Evolutionary conservation across 306 rosid genomes (phyloP).

Genomic region (Herpetospermum pedunculosum): DNA sequence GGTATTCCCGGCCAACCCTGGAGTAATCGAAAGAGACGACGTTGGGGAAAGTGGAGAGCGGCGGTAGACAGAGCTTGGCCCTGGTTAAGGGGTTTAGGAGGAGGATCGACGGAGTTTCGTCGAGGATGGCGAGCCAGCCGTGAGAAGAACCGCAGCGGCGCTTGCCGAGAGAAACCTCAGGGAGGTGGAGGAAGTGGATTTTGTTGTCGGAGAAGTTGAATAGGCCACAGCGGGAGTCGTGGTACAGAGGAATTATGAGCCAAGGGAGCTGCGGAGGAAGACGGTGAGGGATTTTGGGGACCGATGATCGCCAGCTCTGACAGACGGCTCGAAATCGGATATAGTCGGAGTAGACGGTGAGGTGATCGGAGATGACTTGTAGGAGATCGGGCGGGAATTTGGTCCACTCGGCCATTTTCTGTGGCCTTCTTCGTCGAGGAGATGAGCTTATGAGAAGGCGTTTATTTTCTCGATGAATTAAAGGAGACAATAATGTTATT

Average conservation of each 20-base stretch:
- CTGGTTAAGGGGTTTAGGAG: constrained; percentile 52
- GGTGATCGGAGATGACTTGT: constrained; percentile 22
- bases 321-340: constrained; percentile 43
- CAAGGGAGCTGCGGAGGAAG: constrained; percentile 69
- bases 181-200: constrained; percentile 43
- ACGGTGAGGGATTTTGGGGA: constrained; percentile 29
- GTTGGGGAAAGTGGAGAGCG: constrained; percentile 49
- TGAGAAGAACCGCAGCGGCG: constrained; percentile 63
- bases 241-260: constrained; percentile 44
- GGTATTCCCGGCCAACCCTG: constrained; percentile 46
- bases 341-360: constrained; percentile 34
- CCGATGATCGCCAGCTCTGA: constrained; percentile 30
- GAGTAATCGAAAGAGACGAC: constrained; percentile 37
- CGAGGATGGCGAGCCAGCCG: constrained; percentile 50
- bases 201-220: constrained; percentile 32
- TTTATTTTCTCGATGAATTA: background rate
- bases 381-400: constrained; percentile 46
- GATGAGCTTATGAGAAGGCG: background rate
- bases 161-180: constrained; percentile 28
- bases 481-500: background rate
- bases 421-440: constrained; percentile 15
- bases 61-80: constrained; percentile 35
- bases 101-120: constrained; percentile 36
- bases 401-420: constrained; percentile 24
- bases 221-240: constrained; percentile 28